phyloP scores from a whole-genome alignment of 2,329 filamentous ascomycete species.

The Polychaeton citri region DNA sequence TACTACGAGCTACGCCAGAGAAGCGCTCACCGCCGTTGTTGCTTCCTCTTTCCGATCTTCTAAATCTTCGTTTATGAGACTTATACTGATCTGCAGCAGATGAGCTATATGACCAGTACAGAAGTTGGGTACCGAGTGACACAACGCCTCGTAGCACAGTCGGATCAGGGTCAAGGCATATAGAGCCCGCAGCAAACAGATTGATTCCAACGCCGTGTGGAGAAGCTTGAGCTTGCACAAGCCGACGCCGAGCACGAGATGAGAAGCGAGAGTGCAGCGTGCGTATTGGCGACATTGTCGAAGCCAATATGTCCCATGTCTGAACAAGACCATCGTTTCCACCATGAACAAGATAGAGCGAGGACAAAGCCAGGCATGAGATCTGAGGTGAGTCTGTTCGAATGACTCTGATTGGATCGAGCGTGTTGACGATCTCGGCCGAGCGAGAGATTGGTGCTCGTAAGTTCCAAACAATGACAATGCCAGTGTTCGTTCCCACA shows the following conservation, averaged over 20 bases:
- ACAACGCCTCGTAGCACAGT: constrained; percentile 76
- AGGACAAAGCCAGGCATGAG: constrained; percentile 67
- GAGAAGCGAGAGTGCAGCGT: constrained; percentile 80
- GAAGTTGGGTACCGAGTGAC: constrained; percentile 71
- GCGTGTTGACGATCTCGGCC: constrained; percentile 40
- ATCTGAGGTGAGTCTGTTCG: constrained; percentile 84
- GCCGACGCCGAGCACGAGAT: constrained; percentile 65
- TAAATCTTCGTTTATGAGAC: constrained; percentile 64
- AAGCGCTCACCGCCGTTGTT: constrained; percentile 47
- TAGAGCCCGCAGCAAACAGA: constrained; percentile 69
- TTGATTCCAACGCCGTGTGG: constrained; percentile 57
- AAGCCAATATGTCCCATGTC: constrained; percentile 90
- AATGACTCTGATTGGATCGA: constrained; percentile 66
- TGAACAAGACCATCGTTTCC: constrained; percentile 92
- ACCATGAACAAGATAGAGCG: constrained; percentile 80
- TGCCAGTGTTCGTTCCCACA: constrained; percentile 64
- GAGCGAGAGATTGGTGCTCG: constrained; percentile 49
- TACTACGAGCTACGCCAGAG: constrained; percentile 50
- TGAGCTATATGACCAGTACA: constrained; percentile 93
- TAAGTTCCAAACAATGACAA: constrained; percentile 74
- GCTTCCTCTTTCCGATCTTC: constrained; percentile 53
- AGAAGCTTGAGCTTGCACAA: constrained; percentile 52
- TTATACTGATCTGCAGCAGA: constrained; percentile 57
- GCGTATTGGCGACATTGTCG: constrained; percentile 61
- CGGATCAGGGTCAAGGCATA: constrained; percentile 77